Conservation (phyloP, 768 basidiomycete genomes). For the Obba rivulosa region DNA sequence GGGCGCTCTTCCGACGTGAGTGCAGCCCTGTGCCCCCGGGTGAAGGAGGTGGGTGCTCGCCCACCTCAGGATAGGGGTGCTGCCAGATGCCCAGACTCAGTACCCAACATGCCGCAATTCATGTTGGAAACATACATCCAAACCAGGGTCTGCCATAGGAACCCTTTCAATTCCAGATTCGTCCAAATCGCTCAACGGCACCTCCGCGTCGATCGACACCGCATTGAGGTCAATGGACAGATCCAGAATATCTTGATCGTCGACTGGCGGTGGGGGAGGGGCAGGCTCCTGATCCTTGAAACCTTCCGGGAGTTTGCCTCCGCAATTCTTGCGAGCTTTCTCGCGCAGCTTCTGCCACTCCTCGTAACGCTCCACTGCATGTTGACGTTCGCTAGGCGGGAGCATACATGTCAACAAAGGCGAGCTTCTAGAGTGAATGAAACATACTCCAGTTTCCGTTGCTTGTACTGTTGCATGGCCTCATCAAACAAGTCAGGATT, state of each 20-base stretch:
- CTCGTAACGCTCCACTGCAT: slow-evolving; percentile 78
- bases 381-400: slow-evolving; percentile 71
- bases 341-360: slow-evolving; percentile 86
- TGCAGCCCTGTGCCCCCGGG: slow-evolving; percentile 60
- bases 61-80: slow-evolving; percentile 66
- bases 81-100: slow-evolving; percentile 23
- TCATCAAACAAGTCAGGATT: slow-evolving; percentile 96
- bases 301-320: slow-evolving; percentile 65
- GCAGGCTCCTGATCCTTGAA: slow-evolving; percentile 63
- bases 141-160: slow-evolving; percentile 87
- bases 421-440: neutral
- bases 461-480: slow-evolving; percentile 89
- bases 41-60: slow-evolving; percentile 38
- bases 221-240: slow-evolving; percentile 87
- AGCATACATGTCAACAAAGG: neutral
- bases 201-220: slow-evolving; percentile 68
- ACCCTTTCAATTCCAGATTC: slow-evolving; percentile 83
- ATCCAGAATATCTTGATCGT: slow-evolving; percentile 85
- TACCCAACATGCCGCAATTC: slow-evolving; percentile 12
- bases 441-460: slow-evolving; percentile 77
- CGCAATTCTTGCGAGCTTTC: slow-evolving; percentile 65
- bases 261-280: slow-evolving; percentile 73
- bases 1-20: slow-evolving; percentile 89
- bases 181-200: slow-evolving; percentile 58
- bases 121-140: slow-evolving; percentile 57